Conservation (phyloP, 768 basidiomycete species). For the Astraeus odoratus region DNA sequence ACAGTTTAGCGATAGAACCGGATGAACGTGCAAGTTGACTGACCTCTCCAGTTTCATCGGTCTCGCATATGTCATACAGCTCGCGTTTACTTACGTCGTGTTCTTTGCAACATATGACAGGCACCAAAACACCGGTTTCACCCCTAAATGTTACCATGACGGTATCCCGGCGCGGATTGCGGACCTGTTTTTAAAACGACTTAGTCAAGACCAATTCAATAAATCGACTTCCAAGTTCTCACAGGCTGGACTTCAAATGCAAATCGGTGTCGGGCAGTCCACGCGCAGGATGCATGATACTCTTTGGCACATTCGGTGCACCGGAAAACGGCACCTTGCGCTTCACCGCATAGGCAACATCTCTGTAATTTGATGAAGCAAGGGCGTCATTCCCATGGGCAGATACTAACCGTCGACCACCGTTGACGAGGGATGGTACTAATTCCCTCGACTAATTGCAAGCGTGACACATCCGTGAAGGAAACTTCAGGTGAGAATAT, state of each 20-base stretch:
- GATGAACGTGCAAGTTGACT: constrained; percentile 21
- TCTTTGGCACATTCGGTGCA: constrained; percentile 78
- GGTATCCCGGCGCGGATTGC: constrained; percentile 66
- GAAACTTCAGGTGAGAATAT: constrained; percentile 81
- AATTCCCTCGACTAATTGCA: constrained; percentile 83
- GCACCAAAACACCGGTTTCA: constrained; percentile 70
- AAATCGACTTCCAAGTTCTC: constrained; percentile 19
- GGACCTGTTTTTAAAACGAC: constrained; percentile 57
- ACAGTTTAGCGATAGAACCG: not conserved
- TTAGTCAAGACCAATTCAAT: not conserved
- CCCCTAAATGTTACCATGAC: constrained; percentile 69
- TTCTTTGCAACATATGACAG: constrained; percentile 72
- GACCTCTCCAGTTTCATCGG: constrained; percentile 76
- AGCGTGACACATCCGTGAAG: constrained; percentile 66
- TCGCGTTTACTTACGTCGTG: constrained; percentile 60
- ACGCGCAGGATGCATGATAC: constrained; percentile 89
- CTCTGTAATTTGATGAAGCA: constrained; percentile 36
- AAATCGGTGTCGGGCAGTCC: constrained; percentile 75
- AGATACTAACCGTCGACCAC: constrained; percentile 61
- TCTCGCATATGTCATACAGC: constrained; percentile 80
- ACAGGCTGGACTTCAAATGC: constrained; percentile 91
- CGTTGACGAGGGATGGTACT: constrained; percentile 62
- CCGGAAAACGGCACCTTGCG: constrained; percentile 72
- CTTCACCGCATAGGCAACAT: constrained; percentile 68
- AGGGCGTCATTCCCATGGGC: not conserved